These are phyloP conservation scores for Coemansia erecta DNA, from an alignment of 192 early-diverging fungal genomes.

Conservation along the genomic window DNA sequence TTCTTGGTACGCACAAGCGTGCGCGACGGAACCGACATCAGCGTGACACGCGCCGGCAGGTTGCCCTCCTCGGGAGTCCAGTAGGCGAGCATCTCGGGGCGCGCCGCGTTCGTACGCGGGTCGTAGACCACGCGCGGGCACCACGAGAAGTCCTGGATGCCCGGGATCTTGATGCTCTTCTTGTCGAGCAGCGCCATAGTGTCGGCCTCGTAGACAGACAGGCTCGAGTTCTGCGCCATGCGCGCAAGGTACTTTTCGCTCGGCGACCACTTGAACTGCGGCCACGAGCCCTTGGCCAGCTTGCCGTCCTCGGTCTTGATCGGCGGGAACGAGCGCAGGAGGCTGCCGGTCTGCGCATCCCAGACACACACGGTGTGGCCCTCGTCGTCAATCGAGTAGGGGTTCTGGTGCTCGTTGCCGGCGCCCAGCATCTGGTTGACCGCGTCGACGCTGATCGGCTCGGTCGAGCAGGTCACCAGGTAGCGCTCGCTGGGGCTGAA, in stretches of 20 bases:
- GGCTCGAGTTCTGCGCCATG: constrained; percentile 66
- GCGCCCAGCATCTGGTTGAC: constrained; percentile 33
- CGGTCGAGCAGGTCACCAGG: constrained; percentile 86
- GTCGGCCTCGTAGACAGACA: constrained; percentile 92
- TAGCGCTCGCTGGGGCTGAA: constrained; percentile 94
- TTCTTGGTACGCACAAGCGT: constrained; percentile 94
- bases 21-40: constrained; percentile 78
- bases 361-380: constrained; percentile 82
- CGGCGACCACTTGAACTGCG: constrained; percentile 93
- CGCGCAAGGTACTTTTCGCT: constrained; percentile 94
- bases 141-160: constrained; percentile 78
- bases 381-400: constrained; percentile 66
- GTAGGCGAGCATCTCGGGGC: constrained; percentile 78
- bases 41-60: constrained; percentile 95
- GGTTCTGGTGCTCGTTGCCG: constrained; percentile 67
- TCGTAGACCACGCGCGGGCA: constrained; percentile 54
- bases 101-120: constrained; percentile 22
- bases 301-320: constrained; percentile 55
- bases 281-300: constrained; percentile 69
- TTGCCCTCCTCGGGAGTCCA: constrained; percentile 96
- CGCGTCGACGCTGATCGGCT: constrained; percentile 70
- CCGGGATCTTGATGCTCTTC: constrained; percentile 86
- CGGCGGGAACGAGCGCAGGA: constrained; percentile 84
- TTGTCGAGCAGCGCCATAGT: constrained; percentile 90
- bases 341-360: constrained; percentile 83